Evolutionary conservation across 2,329 filamentous ascomycete species (phyloP).

Genomic region (Magnaporthales sp.): DNA sequence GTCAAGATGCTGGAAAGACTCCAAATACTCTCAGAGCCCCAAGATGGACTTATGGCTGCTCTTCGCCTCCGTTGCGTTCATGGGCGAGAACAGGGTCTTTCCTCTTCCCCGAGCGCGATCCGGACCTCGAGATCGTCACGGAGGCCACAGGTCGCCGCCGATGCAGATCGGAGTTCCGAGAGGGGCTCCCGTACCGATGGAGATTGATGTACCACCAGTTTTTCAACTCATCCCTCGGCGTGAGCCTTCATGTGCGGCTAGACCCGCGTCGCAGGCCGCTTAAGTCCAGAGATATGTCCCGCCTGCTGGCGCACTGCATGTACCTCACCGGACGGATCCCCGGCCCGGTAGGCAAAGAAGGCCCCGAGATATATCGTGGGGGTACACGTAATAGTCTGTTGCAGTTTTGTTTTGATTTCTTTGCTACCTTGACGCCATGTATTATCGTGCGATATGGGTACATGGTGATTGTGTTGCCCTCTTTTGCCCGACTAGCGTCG

Average conservation of each 20-base stretch:
- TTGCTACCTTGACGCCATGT: too few relatives aligned
- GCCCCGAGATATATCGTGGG: background rate
- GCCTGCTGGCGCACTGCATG: too few relatives aligned
- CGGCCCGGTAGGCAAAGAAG: background rate
- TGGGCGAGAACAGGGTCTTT: slow-evolving; percentile 4
- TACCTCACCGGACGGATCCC: background rate
- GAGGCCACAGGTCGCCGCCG: background rate
- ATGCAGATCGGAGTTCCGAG: too few relatives aligned
- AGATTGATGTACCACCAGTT: too few relatives aligned
- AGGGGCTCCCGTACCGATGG: too few relatives aligned
- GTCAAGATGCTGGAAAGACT: background rate
- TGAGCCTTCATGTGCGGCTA: too few relatives aligned
- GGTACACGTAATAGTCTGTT: background rate
- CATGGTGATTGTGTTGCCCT: too few relatives aligned
- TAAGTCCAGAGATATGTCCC: too few relatives aligned
- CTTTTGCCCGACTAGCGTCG: too few relatives aligned
- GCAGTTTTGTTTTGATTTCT: background rate
- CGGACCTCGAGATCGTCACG: background rate
- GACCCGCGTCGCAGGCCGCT: too few relatives aligned
- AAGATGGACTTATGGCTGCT: slow-evolving; percentile 23
- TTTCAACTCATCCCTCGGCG: too few relatives aligned
- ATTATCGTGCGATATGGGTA: too few relatives aligned
- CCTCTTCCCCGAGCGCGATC: background rate
- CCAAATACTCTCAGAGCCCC: slow-evolving; percentile 11
- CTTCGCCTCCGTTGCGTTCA: slow-evolving; percentile 20